These are phyloP conservation scores for Arthonia radiata DNA, from an alignment of 495 filamentous ascomycete genomes.

Conservation along the genomic window DNA sequence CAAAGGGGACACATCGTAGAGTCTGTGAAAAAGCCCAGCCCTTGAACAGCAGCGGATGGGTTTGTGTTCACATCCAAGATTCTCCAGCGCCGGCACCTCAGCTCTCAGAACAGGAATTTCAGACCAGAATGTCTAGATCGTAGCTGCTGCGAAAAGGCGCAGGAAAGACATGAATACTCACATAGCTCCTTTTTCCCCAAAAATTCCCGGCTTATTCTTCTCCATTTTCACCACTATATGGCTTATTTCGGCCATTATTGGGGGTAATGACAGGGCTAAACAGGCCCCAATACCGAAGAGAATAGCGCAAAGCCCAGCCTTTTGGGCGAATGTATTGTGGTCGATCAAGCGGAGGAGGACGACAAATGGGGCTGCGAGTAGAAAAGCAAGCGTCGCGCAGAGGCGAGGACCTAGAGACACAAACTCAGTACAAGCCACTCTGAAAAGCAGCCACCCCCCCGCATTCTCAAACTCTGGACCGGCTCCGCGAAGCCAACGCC, in stretches of 20 bases:
- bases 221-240: constrained; percentile 12
- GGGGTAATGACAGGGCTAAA: constrained; percentile 12
- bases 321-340: constrained; percentile 11
- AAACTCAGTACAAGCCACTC: too few relatives aligned
- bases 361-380: constrained; percentile 1
- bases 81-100: too few relatives aligned
- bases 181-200: constrained; percentile 13
- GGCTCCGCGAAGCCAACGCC: too few relatives aligned
- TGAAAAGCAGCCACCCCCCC: too few relatives aligned
- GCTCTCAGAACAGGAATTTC: too few relatives aligned
- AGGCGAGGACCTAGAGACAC: constrained; percentile 3
- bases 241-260: constrained; percentile 11
- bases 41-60: too few relatives aligned
- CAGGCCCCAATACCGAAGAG: constrained; percentile 10
- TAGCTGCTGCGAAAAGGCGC: too few relatives aligned
- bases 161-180: constrained; percentile 24
- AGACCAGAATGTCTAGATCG: too few relatives aligned
- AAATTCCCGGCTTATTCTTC: constrained; percentile 15
- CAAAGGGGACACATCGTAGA: too few relatives aligned
- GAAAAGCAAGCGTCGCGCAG: constrained; percentile 2
- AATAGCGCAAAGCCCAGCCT: constrained; percentile 14
- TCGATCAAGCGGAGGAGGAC: constrained; percentile 9
- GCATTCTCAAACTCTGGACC: too few relatives aligned
- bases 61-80: too few relatives aligned
- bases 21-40: too few relatives aligned